phyloP scores from a whole-genome alignment of 1,284 basidiomycete genomes.

The Fomitiporia mediterranea region DNA sequence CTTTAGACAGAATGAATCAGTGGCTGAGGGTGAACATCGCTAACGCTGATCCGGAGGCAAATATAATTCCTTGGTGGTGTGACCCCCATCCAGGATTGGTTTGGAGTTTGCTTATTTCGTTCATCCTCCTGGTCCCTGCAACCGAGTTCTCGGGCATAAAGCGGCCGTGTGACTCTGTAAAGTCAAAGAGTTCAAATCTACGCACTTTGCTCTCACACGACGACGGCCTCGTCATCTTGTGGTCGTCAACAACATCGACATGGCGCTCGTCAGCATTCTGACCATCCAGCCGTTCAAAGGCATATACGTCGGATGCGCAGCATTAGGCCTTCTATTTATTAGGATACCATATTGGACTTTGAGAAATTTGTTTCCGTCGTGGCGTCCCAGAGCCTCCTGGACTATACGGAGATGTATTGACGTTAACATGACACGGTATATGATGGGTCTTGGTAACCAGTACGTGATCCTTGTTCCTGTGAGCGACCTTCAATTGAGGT shows the following conservation, averaged over 20 bases:
- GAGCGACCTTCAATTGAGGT: not conserved
- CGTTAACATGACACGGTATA: not conserved
- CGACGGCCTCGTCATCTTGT: too few relatives aligned
- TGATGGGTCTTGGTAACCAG: not conserved
- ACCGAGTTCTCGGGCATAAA: too few relatives aligned
- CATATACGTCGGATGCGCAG: not conserved
- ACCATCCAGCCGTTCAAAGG: conserved; percentile 11
- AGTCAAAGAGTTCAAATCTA: too few relatives aligned
- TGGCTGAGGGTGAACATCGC: too few relatives aligned
- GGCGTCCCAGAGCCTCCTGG: conserved; percentile 18
- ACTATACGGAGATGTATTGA: conserved; percentile 3
- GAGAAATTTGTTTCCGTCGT: conserved; percentile 10
- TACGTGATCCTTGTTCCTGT: not conserved
- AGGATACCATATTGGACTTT: conserved; percentile 12
- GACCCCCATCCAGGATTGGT: too few relatives aligned
- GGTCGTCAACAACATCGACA: not conserved
- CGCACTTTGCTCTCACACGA: too few relatives aligned
- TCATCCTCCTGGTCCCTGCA: too few relatives aligned
- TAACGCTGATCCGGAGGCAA: too few relatives aligned
- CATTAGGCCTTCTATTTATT: not conserved
- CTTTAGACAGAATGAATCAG: too few relatives aligned
- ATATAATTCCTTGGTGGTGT: too few relatives aligned
- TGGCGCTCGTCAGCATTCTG: not conserved
- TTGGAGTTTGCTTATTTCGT: too few relatives aligned
- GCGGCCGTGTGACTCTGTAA: too few relatives aligned